A percentile compares a stretch with the other conserved stretches of the same genome.
phyloP scores from a whole-genome alignment of 805 yeast species.

The Candida piceae region DNA sequence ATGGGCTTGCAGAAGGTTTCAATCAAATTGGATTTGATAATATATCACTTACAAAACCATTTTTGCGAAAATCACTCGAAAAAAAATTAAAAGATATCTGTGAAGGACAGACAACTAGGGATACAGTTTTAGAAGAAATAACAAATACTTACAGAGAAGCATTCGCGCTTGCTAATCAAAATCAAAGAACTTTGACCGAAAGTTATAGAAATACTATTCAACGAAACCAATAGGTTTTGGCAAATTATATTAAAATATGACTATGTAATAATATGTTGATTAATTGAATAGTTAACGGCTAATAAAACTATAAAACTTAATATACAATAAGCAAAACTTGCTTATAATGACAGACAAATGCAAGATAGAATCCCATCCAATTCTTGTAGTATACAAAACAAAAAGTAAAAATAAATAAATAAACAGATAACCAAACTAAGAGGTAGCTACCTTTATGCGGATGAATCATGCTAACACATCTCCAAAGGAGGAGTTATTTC shows the following conservation, averaged over 20 bases:
- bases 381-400: too few species aligned
- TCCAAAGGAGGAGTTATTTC: constrained; percentile 66
- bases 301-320: too few species aligned
- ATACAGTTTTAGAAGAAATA: constrained; percentile 51
- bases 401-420: too few species aligned
- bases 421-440: too few species aligned
- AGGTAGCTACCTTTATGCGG: too few species aligned
- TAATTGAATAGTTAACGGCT: too few species aligned
- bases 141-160: constrained; percentile 58
- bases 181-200: constrained; percentile 33
- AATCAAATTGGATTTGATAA: constrained; percentile 70
- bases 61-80: constrained; percentile 74
- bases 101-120: constrained; percentile 50
- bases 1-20: constrained; percentile 84
- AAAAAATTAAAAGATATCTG: constrained; percentile 60
- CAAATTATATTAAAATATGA: not conserved
- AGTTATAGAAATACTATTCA: constrained; percentile 26
- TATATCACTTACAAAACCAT: constrained; percentile 80
- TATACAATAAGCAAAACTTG: too few species aligned
- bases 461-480: constrained; percentile 32
- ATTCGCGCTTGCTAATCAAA: constrained; percentile 41
- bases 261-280: too few species aligned
- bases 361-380: too few species aligned
- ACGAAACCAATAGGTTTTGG: not conserved
- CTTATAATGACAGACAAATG: too few species aligned